A percentile compares a stretch with the other conserved stretches of the same genome.
These are phyloP conservation scores for Epichloe typhina DNA, from an alignment of 2,329 filamentous ascomycete genomes.

Conservation along the genomic window DNA sequence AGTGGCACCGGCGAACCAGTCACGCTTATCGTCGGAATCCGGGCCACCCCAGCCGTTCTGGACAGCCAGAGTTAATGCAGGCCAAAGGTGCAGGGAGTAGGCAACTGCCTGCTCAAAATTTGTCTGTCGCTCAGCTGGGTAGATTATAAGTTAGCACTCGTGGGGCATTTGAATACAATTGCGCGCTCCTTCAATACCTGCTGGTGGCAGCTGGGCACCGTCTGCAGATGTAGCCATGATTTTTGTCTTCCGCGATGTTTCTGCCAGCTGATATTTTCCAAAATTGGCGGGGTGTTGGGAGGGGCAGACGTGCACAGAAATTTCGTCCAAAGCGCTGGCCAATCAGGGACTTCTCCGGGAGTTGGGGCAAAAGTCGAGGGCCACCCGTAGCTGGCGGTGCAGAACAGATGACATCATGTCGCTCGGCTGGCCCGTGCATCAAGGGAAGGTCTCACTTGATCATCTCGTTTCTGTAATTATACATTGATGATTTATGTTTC, in stretches of 20 bases:
- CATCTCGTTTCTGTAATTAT: neutral
- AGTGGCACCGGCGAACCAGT: slow-evolving; percentile 88
- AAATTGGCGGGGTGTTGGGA: slow-evolving; percentile 18
- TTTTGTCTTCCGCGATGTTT: slow-evolving; percentile 3
- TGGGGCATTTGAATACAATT: too few species aligned
- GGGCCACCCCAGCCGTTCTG: slow-evolving; percentile 80
- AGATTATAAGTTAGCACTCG: neutral
- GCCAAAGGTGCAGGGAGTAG: slow-evolving; percentile 77
- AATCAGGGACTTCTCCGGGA: neutral
- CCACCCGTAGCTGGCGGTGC: neutral
- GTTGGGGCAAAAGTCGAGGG: neutral
- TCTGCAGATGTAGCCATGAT: slow-evolving; percentile 20
- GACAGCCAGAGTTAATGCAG: slow-evolving; percentile 74
- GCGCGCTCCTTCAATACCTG: slow-evolving; percentile 11
- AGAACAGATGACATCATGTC: slow-evolving; percentile 2
- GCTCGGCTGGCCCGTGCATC: neutral
- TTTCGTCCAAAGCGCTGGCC: slow-evolving; percentile 6
- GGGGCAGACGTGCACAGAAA: slow-evolving; percentile 14
- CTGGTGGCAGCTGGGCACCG: slow-evolving; percentile 16
- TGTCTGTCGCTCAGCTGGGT: slow-evolving; percentile 39
- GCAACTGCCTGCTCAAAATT: slow-evolving; percentile 81
- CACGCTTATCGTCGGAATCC: slow-evolving; percentile 72
- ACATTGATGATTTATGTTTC: too few species aligned
- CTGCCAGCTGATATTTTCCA: neutral
- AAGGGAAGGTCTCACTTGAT: neutral